Evolutionary conservation across 148 eudicot species (phyloP).

Genomic region (Amaranthus hypochondriacus): DNA sequence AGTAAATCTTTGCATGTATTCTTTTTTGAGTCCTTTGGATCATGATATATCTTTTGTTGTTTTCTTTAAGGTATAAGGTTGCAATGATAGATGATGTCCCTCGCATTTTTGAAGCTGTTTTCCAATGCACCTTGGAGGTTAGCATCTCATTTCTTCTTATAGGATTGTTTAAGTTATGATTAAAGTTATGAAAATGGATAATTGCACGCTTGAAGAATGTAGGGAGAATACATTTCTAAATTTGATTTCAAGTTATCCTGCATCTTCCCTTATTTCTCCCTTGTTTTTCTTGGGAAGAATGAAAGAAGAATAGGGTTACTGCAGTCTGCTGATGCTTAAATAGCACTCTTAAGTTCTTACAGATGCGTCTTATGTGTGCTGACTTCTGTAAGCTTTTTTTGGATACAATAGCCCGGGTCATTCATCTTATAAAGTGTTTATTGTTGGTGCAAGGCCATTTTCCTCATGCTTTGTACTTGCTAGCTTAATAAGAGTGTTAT

Average conservation of each 20-base stretch:
- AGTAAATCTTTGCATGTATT: neutral
- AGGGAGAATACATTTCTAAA: neutral
- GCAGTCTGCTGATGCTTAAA: neutral
- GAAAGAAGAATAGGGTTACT: neutral
- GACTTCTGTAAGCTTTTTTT: neutral
- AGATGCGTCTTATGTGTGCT: neutral
- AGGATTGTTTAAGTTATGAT: neutral
- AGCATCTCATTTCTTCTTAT: neutral
- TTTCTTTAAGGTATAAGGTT: slow-evolving; percentile 56
- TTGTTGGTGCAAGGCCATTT: neutral
- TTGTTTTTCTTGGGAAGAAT: neutral
- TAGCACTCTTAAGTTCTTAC: neutral
- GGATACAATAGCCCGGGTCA: too few species aligned
- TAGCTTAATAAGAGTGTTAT: neutral
- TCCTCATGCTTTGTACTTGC: neutral
- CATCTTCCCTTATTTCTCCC: neutral
- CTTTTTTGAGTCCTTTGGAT: neutral
- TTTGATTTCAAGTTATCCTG: neutral
- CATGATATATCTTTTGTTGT: neutral
- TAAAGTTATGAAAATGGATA: too few species aligned
- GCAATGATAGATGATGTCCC: slow-evolving; percentile 95
- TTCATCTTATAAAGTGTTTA: neutral
- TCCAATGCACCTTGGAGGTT: slow-evolving; percentile 97
- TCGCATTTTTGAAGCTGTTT: slow-evolving; percentile 91
- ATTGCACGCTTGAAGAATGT: too few species aligned